phyloP scores from a whole-genome alignment of 352 stramenopile species.

The Lagenidium sp. region DNA sequence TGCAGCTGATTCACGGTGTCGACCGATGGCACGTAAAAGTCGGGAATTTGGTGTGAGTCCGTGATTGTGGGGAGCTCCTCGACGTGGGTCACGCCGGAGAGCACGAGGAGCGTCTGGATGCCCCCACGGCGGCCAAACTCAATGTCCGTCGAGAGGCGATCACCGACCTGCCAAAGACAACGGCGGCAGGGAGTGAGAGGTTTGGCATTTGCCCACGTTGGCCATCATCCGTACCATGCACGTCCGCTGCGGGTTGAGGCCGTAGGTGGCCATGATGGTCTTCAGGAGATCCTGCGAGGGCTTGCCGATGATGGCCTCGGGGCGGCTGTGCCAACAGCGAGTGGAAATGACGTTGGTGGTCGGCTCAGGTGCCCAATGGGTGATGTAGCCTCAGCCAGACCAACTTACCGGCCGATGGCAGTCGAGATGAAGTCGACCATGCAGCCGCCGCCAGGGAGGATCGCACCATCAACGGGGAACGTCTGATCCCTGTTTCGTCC shows the following conservation, averaged over 20 bases:
- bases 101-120: slow-evolving; percentile 64
- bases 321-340: slow-evolving; percentile 19
- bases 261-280: slow-evolving; percentile 69
- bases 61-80: slow-evolving; percentile 43
- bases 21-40: slow-evolving; percentile 64
- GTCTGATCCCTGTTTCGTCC: slow-evolving; percentile 72
- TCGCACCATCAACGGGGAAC: slow-evolving; percentile 62
- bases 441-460: slow-evolving; percentile 63
- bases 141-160: slow-evolving; percentile 78
- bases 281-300: slow-evolving; percentile 76
- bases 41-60: slow-evolving; percentile 39
- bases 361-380: too few species aligned
- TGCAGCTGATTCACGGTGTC: slow-evolving; percentile 66
- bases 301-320: slow-evolving; percentile 73
- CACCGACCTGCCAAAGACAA: slow-evolving; percentile 40
- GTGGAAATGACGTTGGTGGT: slow-evolving; percentile 1
- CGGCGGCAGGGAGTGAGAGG: too few species aligned
- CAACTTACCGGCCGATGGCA: slow-evolving; percentile 48
- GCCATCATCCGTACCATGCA: slow-evolving; percentile 79
- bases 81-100: slow-evolving; percentile 60
- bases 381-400: too few species aligned
- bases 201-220: too few species aligned
- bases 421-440: slow-evolving; percentile 63
- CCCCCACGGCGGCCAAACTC: slow-evolving; percentile 69
- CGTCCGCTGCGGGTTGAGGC: slow-evolving; percentile 53